Evolutionary conservation across 2,329 filamentous ascomycete genomes (phyloP).

Genomic region (Stylonectria norvegica): DNA sequence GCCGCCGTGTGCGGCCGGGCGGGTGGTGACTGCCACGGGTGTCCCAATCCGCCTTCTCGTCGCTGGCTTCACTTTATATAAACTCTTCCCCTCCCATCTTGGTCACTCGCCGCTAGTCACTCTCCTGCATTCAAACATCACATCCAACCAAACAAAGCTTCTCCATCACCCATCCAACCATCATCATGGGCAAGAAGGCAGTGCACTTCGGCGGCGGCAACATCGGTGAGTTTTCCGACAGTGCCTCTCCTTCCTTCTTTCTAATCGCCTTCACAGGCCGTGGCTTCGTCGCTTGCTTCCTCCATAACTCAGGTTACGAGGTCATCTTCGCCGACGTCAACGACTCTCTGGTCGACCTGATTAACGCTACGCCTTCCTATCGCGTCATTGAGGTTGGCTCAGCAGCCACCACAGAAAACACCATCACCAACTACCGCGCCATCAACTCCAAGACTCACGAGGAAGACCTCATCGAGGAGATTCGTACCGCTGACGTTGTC

Average conservation of each 20-base stretch:
- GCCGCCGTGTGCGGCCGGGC: no score
- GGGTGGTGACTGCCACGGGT: no score
- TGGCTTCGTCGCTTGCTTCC: conserved; percentile 85
- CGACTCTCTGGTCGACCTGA: conserved; percentile 72
- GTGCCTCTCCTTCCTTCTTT: no score
- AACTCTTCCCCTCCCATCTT: no score
- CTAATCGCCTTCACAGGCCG: conserved; percentile 45
- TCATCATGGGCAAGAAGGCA: conserved; percentile 60
- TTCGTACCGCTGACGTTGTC: conserved; percentile 81
- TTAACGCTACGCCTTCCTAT: conserved; percentile 76
- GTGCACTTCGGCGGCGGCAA: conserved; percentile 86
- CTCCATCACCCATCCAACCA: conserved; percentile 8
- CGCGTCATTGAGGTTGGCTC: conserved; percentile 88
- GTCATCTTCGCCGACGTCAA: conserved; percentile 96
- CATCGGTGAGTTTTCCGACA: conserved; percentile 59
- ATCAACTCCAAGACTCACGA: conserved; percentile 91
- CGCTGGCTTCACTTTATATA: no score
- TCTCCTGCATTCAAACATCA: conserved; percentile 11
- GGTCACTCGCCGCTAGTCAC: conserved; percentile 6
- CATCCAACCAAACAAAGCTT: no score
- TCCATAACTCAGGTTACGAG: conserved; percentile 92
- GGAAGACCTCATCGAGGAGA: conserved; percentile 76
- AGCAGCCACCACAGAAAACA: conserved; percentile 75
- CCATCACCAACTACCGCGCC: conserved; percentile 92
- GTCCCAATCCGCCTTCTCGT: no score